Percentiles rank a stretch among this genome's conserved stretches.
These are phyloP conservation scores for Stachybotrys chlorohalonatus DNA, from an alignment of 2,329 filamentous ascomycete species.

Conservation along the genomic window DNA sequence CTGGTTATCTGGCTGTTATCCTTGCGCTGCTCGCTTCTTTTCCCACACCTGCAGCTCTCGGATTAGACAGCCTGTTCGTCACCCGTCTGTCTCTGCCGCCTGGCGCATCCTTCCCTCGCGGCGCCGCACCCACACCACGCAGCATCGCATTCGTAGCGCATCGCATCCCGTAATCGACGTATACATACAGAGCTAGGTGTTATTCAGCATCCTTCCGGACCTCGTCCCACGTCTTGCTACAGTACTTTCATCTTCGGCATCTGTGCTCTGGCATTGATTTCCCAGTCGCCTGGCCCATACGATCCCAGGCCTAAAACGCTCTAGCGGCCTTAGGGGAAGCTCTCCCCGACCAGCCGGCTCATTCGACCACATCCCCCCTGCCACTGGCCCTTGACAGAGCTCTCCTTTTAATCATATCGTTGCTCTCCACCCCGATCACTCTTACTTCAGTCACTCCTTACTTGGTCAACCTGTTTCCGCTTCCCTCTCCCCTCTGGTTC, in stretches of 20 bases:
- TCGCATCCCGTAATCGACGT: background rate
- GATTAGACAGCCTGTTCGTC: background rate
- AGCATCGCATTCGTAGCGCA: background rate
- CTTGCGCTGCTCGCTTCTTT: background rate
- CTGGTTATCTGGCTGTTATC: background rate
- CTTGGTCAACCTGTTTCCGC: constrained; percentile 14
- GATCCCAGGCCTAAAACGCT: constrained; percentile 8
- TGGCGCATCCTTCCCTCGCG: background rate
- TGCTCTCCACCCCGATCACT: constrained; percentile 26
- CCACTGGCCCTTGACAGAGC: constrained; percentile 16
- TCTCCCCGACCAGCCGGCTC: constrained; percentile 24
- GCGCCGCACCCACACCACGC: background rate
- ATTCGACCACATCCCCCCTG: constrained; percentile 16
- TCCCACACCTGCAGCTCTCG: background rate
- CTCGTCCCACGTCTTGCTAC: background rate
- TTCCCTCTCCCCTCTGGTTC: constrained; percentile 1
- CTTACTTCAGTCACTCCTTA: constrained; percentile 32
- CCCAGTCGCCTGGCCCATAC: background rate
- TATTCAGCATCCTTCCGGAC: background rate
- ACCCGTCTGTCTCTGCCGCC: background rate
- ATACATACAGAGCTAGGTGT: background rate
- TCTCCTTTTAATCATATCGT: constrained; percentile 30
- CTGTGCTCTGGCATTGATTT: background rate
- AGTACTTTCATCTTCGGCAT: background rate
- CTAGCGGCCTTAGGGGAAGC: constrained; percentile 20